phyloP scores from a whole-genome alignment of 1,284 basidiomycete species.

The Porphyrellus sp. region DNA sequence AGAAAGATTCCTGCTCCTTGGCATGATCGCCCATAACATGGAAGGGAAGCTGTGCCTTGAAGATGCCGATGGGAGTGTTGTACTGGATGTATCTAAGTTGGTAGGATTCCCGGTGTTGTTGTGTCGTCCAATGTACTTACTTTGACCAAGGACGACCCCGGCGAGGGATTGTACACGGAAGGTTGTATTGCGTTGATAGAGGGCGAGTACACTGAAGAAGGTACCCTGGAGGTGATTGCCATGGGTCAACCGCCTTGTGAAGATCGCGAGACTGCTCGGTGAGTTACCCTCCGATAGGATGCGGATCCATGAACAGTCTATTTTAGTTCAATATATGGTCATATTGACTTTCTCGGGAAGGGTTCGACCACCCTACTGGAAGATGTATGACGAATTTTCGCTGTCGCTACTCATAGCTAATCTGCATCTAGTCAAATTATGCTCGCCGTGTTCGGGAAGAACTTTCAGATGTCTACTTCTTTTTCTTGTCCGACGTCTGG shows the following conservation, averaged over 20 bases:
- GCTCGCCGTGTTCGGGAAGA: constrained; percentile 61
- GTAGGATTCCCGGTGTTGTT: constrained; percentile 45
- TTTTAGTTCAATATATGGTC: constrained; percentile 81
- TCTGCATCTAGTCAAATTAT: constrained; percentile 49
- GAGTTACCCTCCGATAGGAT: constrained; percentile 21
- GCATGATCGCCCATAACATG: constrained; percentile 87
- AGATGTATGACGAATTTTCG: constrained; percentile 60
- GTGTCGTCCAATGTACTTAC: constrained; percentile 3
- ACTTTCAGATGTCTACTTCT: constrained; percentile 79
- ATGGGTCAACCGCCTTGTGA: constrained; percentile 98
- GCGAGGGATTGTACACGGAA: constrained; percentile 96
- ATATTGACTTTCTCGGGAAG: constrained; percentile 92
- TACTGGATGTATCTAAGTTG: constrained; percentile 84
- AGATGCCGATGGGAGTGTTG: constrained; percentile 89
- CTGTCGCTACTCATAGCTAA: constrained; percentile 2
- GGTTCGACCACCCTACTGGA: constrained; percentile 90
- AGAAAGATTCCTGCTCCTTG: constrained; percentile 89
- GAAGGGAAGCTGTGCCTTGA: constrained; percentile 91
- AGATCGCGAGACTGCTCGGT: constrained; percentile 78
- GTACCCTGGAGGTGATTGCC: constrained; percentile 84
- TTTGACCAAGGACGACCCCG: constrained; percentile 72
- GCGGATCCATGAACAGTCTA: constrained; percentile 1
- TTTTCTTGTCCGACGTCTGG: constrained; percentile 93
- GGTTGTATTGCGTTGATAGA: constrained; percentile 94
- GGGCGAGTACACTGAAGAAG: constrained; percentile 94